Evolutionary conservation across 106 monocot species (phyloP).

Genomic region (Phalaenopsis equestris): DNA sequence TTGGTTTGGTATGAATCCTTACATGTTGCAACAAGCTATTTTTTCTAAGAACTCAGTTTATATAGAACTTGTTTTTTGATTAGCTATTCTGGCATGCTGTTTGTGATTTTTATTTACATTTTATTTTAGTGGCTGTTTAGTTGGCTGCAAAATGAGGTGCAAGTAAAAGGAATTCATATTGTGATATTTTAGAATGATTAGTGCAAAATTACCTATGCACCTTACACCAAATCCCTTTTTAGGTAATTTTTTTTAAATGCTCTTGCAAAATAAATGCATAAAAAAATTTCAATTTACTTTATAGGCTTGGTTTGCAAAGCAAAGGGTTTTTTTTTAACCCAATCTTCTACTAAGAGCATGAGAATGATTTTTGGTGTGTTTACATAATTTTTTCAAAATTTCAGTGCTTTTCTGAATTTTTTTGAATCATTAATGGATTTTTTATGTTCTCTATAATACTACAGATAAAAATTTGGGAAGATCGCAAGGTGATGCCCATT

Average conservation of each 20-base stretch:
- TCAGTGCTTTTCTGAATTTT: neutral
- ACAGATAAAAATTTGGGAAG: constrained; percentile 99
- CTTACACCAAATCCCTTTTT: neutral
- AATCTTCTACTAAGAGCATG: neutral
- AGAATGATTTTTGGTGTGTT: neutral
- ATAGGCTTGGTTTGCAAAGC: neutral
- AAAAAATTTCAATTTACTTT: neutral
- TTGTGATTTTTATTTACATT: neutral
- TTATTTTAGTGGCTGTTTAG: neutral
- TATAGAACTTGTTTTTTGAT: too few relatives aligned
- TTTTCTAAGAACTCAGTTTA: neutral
- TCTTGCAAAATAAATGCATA: neutral
- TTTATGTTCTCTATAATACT: neutral
- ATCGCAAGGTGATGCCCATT: constrained; percentile 55
- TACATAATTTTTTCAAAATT: neutral
- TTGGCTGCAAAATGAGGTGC: neutral
- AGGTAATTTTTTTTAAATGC: neutral
- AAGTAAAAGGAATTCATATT: neutral
- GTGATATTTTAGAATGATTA: neutral
- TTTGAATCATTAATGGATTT: neutral
- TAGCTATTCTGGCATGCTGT: neutral
- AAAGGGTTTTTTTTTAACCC: neutral
- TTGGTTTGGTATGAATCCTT: neutral
- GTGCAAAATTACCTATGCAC: neutral
- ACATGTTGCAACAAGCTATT: neutral